Percentiles rank a stretch among this genome's conserved stretches.
phyloP scores from a whole-genome alignment of 306 rosid genomes.

The Pachyrhizus erosus region DNA sequence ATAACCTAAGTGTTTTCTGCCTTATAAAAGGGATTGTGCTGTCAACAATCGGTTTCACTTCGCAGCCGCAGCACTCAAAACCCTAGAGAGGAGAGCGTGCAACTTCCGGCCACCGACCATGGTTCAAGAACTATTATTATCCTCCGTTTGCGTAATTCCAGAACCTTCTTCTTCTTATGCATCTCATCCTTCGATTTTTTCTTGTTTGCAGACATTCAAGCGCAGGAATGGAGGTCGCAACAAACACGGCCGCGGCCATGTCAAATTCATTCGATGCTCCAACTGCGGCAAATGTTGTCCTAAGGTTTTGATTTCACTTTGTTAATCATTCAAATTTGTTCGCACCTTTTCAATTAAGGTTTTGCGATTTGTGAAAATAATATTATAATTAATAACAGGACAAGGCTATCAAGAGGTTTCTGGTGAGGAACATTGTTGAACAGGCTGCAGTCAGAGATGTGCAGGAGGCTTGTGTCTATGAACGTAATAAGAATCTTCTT shows the following conservation, averaged over 20 bases:
- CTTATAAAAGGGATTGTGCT: too few relatives aligned
- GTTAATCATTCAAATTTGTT: background rate
- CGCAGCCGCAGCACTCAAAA: too few relatives aligned
- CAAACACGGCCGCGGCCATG: slow-evolving; percentile 95
- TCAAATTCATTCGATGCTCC: slow-evolving; percentile 86
- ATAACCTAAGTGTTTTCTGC: too few relatives aligned
- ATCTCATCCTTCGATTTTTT: background rate
- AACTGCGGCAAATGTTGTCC: slow-evolving; percentile 98
- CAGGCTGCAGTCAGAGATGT: slow-evolving; percentile 98
- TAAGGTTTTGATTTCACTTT: slow-evolving; percentile 52
- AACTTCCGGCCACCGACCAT: too few relatives aligned
- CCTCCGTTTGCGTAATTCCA: too few relatives aligned
- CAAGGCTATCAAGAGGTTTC: slow-evolving; percentile 74
- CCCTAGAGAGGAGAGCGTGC: too few relatives aligned
- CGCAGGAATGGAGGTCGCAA: slow-evolving; percentile 94
- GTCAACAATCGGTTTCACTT: too few relatives aligned
- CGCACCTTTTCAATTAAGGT: background rate
- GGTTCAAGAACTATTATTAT: too few relatives aligned
- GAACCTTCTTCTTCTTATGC: background rate
- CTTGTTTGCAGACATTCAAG: slow-evolving; percentile 75
- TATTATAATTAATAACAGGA: slow-evolving; percentile 48
- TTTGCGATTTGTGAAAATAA: background rate
- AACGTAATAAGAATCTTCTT: slow-evolving; percentile 55
- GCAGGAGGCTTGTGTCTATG: slow-evolving; percentile 94
- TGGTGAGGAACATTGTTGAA: slow-evolving; percentile 96